Conservation (phyloP, 2,329 filamentous ascomycete species). For the Trichoderma arundinaceum region DNA sequence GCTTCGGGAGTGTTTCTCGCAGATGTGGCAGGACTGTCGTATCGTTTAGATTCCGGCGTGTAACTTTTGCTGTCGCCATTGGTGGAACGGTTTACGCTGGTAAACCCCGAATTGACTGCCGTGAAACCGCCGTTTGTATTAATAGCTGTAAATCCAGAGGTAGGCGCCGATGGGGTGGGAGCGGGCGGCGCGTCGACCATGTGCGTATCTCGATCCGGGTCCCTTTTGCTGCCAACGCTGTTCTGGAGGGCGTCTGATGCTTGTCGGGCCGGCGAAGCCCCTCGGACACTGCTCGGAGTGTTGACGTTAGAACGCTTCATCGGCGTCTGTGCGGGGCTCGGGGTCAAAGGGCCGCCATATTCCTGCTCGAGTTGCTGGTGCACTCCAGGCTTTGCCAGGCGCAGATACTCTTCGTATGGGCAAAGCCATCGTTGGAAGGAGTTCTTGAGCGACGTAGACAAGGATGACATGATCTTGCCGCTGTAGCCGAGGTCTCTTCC, state of each 20-base stretch:
- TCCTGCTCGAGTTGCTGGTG: slow-evolving; percentile 93
- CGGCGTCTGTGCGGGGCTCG: slow-evolving; percentile 71
- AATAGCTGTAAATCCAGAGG: slow-evolving; percentile 60
- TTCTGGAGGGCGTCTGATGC: slow-evolving; percentile 61
- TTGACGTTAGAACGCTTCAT: slow-evolving; percentile 68
- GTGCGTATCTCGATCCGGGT: slow-evolving; percentile 54
- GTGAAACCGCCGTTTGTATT: slow-evolving; percentile 71
- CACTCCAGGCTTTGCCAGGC: slow-evolving; percentile 90
- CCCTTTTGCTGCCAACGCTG: slow-evolving; percentile 52
- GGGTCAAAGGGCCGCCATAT: slow-evolving; percentile 89
- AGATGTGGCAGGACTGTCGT: slow-evolving; percentile 67
- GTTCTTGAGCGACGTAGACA: slow-evolving; percentile 97
- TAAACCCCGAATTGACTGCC: slow-evolving; percentile 73
- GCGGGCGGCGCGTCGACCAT: slow-evolving; percentile 53
- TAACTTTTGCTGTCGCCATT: slow-evolving; percentile 60
- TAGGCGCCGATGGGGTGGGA: slow-evolving; percentile 40
- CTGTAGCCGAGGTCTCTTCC: slow-evolving; percentile 96
- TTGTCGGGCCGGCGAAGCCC: slow-evolving; percentile 69
- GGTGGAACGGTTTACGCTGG: slow-evolving; percentile 65
- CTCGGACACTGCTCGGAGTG: slow-evolving; percentile 62
- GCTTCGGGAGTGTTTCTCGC: slow-evolving; percentile 70
- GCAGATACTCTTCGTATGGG: slow-evolving; percentile 94
- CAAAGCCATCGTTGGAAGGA: slow-evolving; percentile 97
- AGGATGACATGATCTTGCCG: slow-evolving; percentile 98
- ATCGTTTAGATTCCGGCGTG: slow-evolving; percentile 64